phyloP scores from a whole-genome alignment of 805 yeast genomes.

The Hanseniaspora mollemarum region DNA sequence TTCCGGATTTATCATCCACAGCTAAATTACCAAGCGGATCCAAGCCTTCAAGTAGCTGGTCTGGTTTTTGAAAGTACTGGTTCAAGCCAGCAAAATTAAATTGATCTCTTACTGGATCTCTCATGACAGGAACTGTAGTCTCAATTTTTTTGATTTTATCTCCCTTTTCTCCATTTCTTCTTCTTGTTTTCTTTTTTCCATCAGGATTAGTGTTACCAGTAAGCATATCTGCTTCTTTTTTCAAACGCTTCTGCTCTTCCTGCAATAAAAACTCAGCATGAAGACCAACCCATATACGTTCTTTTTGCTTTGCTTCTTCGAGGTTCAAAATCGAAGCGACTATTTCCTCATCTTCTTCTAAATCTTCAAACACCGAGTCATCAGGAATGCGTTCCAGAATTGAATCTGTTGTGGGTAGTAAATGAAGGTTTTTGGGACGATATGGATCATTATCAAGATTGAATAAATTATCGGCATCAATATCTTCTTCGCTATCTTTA shows the following conservation, averaged over 20 bases:
- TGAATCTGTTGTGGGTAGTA: conserved; percentile 48
- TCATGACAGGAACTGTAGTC: conserved; percentile 11
- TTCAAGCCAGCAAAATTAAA: conserved; percentile 21
- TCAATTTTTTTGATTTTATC: conserved; percentile 20
- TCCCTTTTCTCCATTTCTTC: conserved; percentile 23
- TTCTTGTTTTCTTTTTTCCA: conserved; percentile 36
- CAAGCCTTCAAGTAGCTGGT: conserved; percentile 19
- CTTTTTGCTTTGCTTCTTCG: conserved; percentile 64
- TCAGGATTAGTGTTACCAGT: conserved; percentile 61
- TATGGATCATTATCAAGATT: conserved; percentile 34
- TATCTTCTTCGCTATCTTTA: conserved; percentile 17
- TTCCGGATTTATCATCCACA: neutral
- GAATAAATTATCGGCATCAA: conserved; percentile 20
- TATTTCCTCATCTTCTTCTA: conserved; percentile 76
- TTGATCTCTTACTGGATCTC: conserved; percentile 19
- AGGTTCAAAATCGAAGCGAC: conserved; percentile 47
- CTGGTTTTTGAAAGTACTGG: conserved; percentile 3
- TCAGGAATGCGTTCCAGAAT: conserved; percentile 44
- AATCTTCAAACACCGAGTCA: conserved; percentile 53
- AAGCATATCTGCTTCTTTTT: conserved; percentile 73
- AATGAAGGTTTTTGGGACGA: conserved; percentile 45
- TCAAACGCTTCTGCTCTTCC: conserved; percentile 73
- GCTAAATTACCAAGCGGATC: conserved; percentile 21
- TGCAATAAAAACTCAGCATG: conserved; percentile 77
- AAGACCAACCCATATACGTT: conserved; percentile 77